phyloP scores from a whole-genome alignment of 495 filamentous ascomycete genomes.

The Neurospora sp. region DNA sequence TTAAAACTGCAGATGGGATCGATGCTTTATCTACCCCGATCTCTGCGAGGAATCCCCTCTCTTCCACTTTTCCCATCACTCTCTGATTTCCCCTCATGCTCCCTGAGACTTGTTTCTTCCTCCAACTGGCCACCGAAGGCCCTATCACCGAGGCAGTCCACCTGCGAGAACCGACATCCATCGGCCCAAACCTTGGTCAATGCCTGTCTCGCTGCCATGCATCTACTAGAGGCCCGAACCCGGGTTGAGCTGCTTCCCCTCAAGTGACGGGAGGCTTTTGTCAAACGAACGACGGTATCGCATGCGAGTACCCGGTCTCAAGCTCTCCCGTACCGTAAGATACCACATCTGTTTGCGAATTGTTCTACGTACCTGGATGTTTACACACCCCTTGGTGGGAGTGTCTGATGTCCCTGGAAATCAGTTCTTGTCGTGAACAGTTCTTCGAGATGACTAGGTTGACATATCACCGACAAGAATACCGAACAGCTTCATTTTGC shows the following conservation, averaged over 20 bases:
- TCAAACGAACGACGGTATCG: neutral
- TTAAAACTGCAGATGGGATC: no score
- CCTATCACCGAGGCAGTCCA: no score
- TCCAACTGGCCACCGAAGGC: no score
- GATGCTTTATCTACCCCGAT: no score
- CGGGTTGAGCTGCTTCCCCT: neutral
- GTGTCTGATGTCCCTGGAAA: neutral
- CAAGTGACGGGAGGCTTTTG: neutral
- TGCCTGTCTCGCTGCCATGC: neutral
- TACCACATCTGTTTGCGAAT: neutral
- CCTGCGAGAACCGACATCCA: no score
- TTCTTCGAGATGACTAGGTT: neutral
- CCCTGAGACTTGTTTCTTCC: no score
- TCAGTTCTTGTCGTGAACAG: neutral
- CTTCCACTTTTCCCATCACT: no score
- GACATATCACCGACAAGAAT: neutral
- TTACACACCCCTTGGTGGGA: neutral
- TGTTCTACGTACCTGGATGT: neutral
- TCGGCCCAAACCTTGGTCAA: neutral
- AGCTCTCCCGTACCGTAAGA: neutral
- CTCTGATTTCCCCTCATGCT: no score
- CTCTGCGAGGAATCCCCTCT: no score
- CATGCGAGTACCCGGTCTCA: neutral
- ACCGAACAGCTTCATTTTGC: neutral
- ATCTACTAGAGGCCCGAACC: neutral